A percentile compares a stretch with the other conserved stretches of the same genome.
phyloP scores from a whole-genome alignment of 495 filamentous ascomycete species.

The Penicillium longicatenatum region DNA sequence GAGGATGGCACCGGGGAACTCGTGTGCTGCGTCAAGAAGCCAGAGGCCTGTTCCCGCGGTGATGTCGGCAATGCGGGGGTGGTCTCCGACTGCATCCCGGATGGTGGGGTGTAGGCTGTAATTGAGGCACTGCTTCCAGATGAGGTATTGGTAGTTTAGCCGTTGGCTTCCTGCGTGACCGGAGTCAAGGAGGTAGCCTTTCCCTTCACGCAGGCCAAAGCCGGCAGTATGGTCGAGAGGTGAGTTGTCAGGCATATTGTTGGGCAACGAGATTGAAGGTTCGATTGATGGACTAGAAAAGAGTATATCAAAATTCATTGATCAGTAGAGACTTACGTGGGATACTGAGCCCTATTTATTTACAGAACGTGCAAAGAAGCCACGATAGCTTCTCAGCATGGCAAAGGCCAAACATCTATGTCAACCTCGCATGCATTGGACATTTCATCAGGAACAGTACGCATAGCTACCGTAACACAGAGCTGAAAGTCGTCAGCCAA shows the following conservation, averaged over 20 bases:
- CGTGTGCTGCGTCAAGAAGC: slow-evolving; percentile 26
- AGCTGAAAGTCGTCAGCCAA: no score
- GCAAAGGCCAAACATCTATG: no score
- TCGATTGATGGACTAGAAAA: no score
- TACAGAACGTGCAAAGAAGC: no score
- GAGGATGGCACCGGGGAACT: slow-evolving; percentile 19
- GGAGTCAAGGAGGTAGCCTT: slow-evolving; percentile 15
- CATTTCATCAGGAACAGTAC: no score
- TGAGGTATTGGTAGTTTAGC: slow-evolving; percentile 15
- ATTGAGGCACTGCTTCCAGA: slow-evolving; percentile 15
- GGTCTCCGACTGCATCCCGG: neutral
- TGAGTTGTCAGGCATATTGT: neutral
- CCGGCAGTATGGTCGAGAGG: neutral
- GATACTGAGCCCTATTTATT: no score
- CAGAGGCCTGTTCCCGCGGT: slow-evolving; percentile 30
- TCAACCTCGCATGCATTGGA: no score
- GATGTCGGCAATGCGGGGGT: slow-evolving; percentile 24
- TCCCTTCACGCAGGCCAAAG: slow-evolving; percentile 13
- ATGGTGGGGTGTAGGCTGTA: slow-evolving; percentile 19
- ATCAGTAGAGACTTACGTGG: no score
- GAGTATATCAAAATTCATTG: no score
- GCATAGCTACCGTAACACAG: no score
- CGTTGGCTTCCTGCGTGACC: slow-evolving; percentile 11
- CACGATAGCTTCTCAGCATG: no score
- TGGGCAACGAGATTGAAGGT: no score